Evolutionary conservation across 345 rosid species (phyloP), one percentile per base, ranked within the genome.

Genomic region (Brassica incana): DNA sequence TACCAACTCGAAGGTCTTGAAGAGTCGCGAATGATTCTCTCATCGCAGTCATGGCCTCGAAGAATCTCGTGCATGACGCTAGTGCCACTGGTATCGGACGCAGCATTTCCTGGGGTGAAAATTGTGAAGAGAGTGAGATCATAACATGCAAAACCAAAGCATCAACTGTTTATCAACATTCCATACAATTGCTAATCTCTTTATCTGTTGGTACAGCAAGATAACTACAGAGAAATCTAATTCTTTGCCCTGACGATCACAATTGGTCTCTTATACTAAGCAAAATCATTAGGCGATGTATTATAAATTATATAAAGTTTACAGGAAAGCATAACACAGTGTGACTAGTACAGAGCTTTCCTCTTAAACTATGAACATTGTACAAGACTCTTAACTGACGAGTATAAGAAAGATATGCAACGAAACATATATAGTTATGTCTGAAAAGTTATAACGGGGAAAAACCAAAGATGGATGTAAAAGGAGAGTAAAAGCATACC

Each of bases 31-130:
- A 92, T 45, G 99, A 96, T 84, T 96, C 99, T 87, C 99, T 90
- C 97, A 92, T 92, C 16, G 98, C 99, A 20, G 98, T 88, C 99
- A 93, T 91, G 58, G 99, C 99, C 80, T 96, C 98, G 40, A 96
- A 96, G 85, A 93, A 93, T 74, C 98, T 83, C 38, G 99, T 91
- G 83, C 97, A 93, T 14, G 99, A 96, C 72, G 99, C 99, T 76
- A 96, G 84, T 64, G 99, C 99, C 77, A 96, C 98, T 0, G 98
- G 99, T 80, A 93, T 92, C 16, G 99, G 99, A 29, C 98, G 98
- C 43, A 96, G 88, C 98, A 96, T 93, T 85, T 96, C 99, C 97
- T 96, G 20, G 8, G 11, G 4, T 7, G 8, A 58, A 78, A n/a
- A 54, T 8, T 12, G 67, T 6, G 1, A 65, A 67, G 61, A 29